Base-by-base conservation (phyloP, 306 rosid genomes). In the Ceratonia siliqua region DNA sequence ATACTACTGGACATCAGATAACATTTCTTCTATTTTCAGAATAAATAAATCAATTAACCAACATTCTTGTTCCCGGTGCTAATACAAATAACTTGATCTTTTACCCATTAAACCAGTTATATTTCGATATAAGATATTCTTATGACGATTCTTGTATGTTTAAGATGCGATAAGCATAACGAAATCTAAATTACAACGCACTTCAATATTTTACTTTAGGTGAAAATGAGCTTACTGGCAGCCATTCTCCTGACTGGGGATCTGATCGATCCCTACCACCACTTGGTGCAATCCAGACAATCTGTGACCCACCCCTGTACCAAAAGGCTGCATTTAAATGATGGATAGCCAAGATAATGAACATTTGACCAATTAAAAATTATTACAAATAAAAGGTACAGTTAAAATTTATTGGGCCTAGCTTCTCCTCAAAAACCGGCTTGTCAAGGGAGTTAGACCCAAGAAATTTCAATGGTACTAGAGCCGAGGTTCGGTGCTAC, bases 241-340 rank as follows among this genome's bases (percentile, higher is more conserved):
- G 75, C 88, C 92, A 95, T 74, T 92, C 99, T 72, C 85, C 83
- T 5, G 91, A 86, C 0, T 42, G 52, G 17, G 90, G 89, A 87
- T 85, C 88, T 25, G 96, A 88, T 59, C 99, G 87, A 66, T 95
- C 99, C 87, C 99, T 89, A 18, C 99, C 99, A 11, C 99, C 99
- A 36, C 99, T 95, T 41, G 99, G 98, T 50, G 99, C 99, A 86
- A 95, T 89, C 99, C 99, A 95, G 66, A 95, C 72, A 54, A 95
- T 56, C 78, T 92, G 98, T 32, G 98, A 95, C 59, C 99, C 98
- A 73, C 88, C 82, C 90, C 99, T 95, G 80, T 76, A 73, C 21
- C 62, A 85, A 71, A 62, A 45, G 61, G 65, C 56, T 36, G 41
- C 28, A 54, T 50, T 50, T 32, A 22, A 71, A 69, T 74, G 36